A percentile compares a stretch with the other conserved stretches of the same genome.
Evolutionary conservation across 208 protist genomes (phyloP).

Genomic region (Herpetomonas tarakana): DNA sequence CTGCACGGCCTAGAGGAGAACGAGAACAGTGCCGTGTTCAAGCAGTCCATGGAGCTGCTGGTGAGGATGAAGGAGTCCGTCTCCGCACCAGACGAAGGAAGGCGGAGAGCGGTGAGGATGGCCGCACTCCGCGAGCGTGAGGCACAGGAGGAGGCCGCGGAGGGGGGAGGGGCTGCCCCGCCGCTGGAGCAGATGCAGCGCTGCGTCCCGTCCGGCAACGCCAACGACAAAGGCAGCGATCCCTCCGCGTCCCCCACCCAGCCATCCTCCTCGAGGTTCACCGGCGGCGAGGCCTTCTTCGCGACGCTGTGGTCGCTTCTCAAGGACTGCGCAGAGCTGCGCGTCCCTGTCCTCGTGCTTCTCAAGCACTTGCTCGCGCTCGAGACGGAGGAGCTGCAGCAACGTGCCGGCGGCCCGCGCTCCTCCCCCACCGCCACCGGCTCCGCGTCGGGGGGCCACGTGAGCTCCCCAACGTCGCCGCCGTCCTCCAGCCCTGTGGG

Average conservation of each 20-base stretch:
- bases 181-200: not conserved
- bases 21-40: slow-evolving; percentile 49
- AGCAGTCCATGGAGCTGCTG: slow-evolving; percentile 35
- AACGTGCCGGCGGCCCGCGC: too few species aligned
- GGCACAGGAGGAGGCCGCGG: not conserved
- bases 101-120: not conserved
- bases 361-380: slow-evolving; percentile 35
- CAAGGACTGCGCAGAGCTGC: slow-evolving; percentile 20
- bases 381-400: too few species aligned
- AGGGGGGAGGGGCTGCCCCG: too few species aligned
- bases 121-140: not conserved
- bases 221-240: not conserved
- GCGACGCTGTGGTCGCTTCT: slow-evolving; percentile 25
- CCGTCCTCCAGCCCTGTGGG: too few species aligned
- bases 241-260: not conserved
- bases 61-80: slow-evolving; percentile 14
- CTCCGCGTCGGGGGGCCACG: too few species aligned
- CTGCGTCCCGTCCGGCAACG: not conserved
- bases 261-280: slow-evolving; percentile 2
- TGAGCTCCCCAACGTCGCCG: too few species aligned
- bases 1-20: slow-evolving; percentile 33
- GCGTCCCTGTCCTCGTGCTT: slow-evolving; percentile 16
- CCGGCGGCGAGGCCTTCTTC: slow-evolving; percentile 21
- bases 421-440: too few species aligned
- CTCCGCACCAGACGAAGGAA: not conserved